A percentile compares a stretch with the other conserved stretches of the same genome.
Conservation (phyloP, 1,284 basidiomycete species). For the Flammula alnicola region DNA sequence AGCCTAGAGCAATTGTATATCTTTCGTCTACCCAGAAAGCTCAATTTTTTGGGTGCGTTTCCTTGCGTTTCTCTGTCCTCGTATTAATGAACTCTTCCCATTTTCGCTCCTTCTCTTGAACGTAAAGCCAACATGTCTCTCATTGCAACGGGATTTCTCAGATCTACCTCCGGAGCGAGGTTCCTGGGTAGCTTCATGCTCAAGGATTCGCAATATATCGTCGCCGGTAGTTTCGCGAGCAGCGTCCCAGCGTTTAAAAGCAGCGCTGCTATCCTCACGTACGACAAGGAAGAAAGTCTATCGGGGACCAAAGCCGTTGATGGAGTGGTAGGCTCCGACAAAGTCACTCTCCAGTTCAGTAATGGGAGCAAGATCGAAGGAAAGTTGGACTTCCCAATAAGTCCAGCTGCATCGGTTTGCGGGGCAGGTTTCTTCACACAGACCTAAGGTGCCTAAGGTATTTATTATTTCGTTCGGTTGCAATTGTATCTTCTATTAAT, state of each 20-base stretch:
- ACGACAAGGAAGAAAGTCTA: not conserved
- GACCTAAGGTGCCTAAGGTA: not conserved
- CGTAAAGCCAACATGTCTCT: no score
- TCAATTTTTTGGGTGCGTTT: not conserved
- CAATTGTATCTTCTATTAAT: no score
- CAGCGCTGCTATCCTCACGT: not conserved
- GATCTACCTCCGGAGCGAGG: not conserved
- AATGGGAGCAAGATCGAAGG: not conserved
- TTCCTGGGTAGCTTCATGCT: not conserved
- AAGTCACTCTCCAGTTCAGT: not conserved
- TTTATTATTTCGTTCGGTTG: no score
- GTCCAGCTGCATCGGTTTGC: constrained; percentile 1
- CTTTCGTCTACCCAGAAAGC: no score
- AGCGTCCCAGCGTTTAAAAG: not conserved
- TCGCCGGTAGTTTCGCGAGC: not conserved
- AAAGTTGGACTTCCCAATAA: not conserved
- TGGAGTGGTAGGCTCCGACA: not conserved
- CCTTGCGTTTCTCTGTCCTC: not conserved
- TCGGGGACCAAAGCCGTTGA: constrained; percentile 1
- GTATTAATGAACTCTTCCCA: not conserved
- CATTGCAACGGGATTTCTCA: not conserved
- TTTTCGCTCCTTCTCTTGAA: not conserved
- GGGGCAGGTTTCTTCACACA: not conserved
- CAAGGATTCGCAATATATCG: not conserved
- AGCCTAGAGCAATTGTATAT: no score